Percentiles rank a stretch among this genome's conserved stretches.
These are phyloP conservation scores for Colletotrichum magnum DNA, from an alignment of 2,329 filamentous ascomycete genomes.

Conservation along the genomic window DNA sequence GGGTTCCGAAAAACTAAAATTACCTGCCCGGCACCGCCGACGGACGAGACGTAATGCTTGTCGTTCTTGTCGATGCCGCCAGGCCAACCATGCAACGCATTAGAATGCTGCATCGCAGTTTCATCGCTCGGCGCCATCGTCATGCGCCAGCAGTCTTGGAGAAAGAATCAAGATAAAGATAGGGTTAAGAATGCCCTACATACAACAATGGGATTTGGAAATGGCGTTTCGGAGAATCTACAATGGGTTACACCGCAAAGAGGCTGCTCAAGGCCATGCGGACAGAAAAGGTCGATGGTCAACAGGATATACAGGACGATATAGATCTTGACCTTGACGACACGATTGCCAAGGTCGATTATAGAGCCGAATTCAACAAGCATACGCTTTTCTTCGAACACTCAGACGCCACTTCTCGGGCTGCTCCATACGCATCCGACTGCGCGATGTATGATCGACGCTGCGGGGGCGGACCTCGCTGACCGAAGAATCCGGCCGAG, in stretches of 20 bases:
- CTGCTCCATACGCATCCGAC: slow-evolving; percentile 33
- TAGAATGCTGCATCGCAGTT: slow-evolving; percentile 10
- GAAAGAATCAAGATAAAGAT: background rate
- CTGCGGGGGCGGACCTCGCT: slow-evolving; percentile 9
- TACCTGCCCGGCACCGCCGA: background rate
- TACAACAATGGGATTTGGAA: slow-evolving; percentile 5
- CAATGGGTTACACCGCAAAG: background rate
- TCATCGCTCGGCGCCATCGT: slow-evolving; percentile 6
- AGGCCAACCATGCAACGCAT: slow-evolving; percentile 19
- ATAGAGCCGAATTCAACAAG: slow-evolving; percentile 4
- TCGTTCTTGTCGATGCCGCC: background rate
- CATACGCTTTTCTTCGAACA: slow-evolving; percentile 17
- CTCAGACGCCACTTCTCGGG: background rate
- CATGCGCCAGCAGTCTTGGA: slow-evolving; percentile 15
- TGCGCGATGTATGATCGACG: slow-evolving; percentile 35
- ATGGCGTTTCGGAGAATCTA: slow-evolving; percentile 15
- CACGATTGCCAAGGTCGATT: background rate
- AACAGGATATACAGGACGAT: background rate
- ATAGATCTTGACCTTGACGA: slow-evolving; percentile 10
- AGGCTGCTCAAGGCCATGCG: background rate
- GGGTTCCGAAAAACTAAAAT: background rate
- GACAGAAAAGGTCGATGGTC: background rate
- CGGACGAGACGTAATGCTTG: slow-evolving; percentile 9
- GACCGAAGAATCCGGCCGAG: slow-evolving; percentile 3
- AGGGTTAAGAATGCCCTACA: background rate